phyloP scores from a whole-genome alignment of 2,329 filamentous ascomycete genomes.

The Hymenoscyphus fraxineus region DNA sequence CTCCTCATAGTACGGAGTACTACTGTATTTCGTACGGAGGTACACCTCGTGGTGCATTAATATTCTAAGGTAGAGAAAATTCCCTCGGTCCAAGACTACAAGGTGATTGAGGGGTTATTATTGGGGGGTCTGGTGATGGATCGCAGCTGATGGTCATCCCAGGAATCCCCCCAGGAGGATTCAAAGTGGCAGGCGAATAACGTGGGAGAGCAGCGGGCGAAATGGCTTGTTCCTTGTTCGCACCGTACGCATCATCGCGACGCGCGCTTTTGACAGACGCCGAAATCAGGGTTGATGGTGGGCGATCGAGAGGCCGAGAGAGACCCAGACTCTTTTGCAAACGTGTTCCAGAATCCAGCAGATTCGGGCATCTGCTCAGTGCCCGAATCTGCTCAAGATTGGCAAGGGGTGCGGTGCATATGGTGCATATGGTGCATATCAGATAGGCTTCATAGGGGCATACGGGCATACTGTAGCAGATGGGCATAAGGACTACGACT shows the following conservation, averaged over 20 bases:
- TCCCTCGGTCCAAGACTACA: background rate
- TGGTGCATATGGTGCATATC: too few species aligned
- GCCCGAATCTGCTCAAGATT: too few species aligned
- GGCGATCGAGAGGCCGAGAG: background rate
- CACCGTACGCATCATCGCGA: background rate
- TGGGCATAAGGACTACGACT: background rate
- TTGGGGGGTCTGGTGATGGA: background rate
- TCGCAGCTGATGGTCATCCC: background rate
- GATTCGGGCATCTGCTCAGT: background rate
- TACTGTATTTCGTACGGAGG: too few species aligned
- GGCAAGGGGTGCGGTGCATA: too few species aligned
- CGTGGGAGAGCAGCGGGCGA: background rate
- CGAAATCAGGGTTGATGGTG: background rate
- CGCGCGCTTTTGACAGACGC: background rate
- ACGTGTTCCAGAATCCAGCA: background rate
- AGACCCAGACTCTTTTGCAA: background rate
- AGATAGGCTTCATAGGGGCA: background rate
- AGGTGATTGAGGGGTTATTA: background rate
- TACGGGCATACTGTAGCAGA: background rate
- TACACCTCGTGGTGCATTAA: too few species aligned
- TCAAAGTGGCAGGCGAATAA: background rate
- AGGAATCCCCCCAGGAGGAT: background rate
- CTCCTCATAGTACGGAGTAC: too few species aligned
- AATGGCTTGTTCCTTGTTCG: background rate
- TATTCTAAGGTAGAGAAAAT: background rate